Conservation (phyloP, 2,329 filamentous ascomycete species). For the Penicillium sp. region DNA sequence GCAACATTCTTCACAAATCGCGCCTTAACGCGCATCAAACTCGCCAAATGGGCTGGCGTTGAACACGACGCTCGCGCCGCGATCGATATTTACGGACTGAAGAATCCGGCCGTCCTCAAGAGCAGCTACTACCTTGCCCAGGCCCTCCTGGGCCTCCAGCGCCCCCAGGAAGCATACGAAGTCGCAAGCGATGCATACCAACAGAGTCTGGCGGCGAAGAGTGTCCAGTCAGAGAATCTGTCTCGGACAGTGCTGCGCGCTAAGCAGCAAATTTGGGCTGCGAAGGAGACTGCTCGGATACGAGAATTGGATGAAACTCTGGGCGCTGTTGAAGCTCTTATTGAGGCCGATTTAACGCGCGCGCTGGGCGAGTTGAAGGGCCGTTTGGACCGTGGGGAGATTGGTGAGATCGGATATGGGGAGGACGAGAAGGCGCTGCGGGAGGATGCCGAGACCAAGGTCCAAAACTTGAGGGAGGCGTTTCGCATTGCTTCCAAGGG, state of each 20-base stretch:
- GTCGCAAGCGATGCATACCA: slow-evolving; percentile 70
- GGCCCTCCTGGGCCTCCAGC: slow-evolving; percentile 70
- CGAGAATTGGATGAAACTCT: slow-evolving; percentile 45
- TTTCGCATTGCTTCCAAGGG: slow-evolving; percentile 43
- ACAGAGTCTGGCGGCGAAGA: slow-evolving; percentile 60
- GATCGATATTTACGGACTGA: slow-evolving; percentile 58
- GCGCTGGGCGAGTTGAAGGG: slow-evolving; percentile 37
- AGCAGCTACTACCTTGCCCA: slow-evolving; percentile 79
- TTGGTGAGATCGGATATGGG: slow-evolving; percentile 62
- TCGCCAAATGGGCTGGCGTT: slow-evolving; percentile 68
- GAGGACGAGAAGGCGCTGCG: slow-evolving; percentile 61
- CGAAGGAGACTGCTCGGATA: slow-evolving; percentile 55
- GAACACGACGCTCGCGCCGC: slow-evolving; percentile 74
- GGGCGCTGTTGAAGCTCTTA: slow-evolving; percentile 39
- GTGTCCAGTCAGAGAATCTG: slow-evolving; percentile 66
- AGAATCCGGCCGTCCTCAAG: slow-evolving; percentile 64
- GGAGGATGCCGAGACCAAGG: slow-evolving; percentile 48
- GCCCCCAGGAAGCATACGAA: slow-evolving; percentile 67
- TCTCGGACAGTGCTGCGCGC: slow-evolving; percentile 71
- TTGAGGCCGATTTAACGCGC: slow-evolving; percentile 40
- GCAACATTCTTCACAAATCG: slow-evolving; percentile 84
- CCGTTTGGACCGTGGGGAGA: slow-evolving; percentile 37
- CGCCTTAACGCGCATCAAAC: slow-evolving; percentile 73
- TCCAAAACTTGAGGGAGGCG: slow-evolving; percentile 44
- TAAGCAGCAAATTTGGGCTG: slow-evolving; percentile 84